Percentiles rank a stretch among this genome's conserved stretches.
Conservation (phyloP, 2,329 filamentous ascomycete genomes). For the Ophiocordyceps camponoti-floridani region DNA sequence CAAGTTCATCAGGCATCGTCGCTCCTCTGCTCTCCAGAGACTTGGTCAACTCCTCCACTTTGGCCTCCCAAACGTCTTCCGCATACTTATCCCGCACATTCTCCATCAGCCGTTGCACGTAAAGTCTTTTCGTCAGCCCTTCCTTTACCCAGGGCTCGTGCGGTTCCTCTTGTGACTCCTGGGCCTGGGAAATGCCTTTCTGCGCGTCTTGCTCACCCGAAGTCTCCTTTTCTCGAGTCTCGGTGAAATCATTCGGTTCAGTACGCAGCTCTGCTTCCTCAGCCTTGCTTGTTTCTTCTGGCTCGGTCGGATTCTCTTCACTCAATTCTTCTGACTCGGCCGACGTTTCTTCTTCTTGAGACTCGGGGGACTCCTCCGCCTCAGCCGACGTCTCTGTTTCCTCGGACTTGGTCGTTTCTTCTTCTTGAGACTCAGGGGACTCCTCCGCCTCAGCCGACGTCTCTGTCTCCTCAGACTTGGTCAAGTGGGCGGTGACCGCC, state of each 20-base stretch:
- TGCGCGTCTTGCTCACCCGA: background rate
- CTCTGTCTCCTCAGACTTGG: conserved; percentile 1
- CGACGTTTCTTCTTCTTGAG: background rate
- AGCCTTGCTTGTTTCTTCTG: background rate
- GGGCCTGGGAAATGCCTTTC: background rate
- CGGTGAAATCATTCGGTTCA: background rate
- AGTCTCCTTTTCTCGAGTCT: background rate
- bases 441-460: conserved; percentile 5
- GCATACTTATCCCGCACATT: no score
- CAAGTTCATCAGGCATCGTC: background rate
- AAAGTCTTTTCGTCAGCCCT: no score
- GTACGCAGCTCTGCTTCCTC: background rate
- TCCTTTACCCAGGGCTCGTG: no score
- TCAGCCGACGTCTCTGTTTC: conserved; percentile 1
- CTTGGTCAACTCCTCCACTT: background rate
- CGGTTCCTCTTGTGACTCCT: background rate
- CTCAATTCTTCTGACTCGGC: background rate
- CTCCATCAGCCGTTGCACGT: no score
- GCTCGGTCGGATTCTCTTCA: background rate
- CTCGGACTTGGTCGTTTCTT: conserved; percentile 2
- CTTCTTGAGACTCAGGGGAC: background rate
- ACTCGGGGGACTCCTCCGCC: conserved; percentile 3
- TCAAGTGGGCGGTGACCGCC: conserved; percentile 21
- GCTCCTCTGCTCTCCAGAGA: background rate
- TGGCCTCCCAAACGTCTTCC: no score